Base-by-base conservation (phyloP, 306 rosid species). In the Calophaca sinica region DNA sequence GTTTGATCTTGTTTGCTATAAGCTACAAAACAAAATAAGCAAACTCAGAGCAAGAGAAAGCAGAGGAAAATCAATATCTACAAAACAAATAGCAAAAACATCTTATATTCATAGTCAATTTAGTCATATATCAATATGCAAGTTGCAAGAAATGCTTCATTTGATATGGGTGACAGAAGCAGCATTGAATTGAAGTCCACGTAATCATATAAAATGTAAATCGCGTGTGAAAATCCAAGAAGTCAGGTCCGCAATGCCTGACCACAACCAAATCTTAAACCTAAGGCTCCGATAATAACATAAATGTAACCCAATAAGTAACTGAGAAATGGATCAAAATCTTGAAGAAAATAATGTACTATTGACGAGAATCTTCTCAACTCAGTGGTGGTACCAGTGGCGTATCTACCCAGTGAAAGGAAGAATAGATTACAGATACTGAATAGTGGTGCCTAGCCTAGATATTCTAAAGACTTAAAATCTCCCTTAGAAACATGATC, bases 1-100 rank as follows among this genome's bases (percentile, higher is more conserved):
- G 96, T 72, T 94, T 94, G 81, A 94, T 92, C 89, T 94, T 94
- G 96, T 84, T 92, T 66, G 80, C 87, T 85, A 94, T 88, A 65
- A 87, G 88, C 98, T 94, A 73, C 85, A 81, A 80, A 80, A 83
- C 52, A 88, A 74, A 65, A 54, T 28, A 70, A 62, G 61, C 63
- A 68, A 75, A 80, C 50, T 80, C 68, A 75, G 80, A 73, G 63
- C 70, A 83, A 84, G 59, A 51, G 77, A 64, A 80, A 82, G 76
- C 63, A 32, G 33, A 59, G 49, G 32, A 67, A 70, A 85, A 66
- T 52, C 58, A 48, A 72, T 15, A 79, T 66, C 52, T n/a, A 14
- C 13, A 8, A 26, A 75, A 4, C 26, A 33, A 70, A 55, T 54
- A 45, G 66, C 32, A 45, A 33, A 26, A 46, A 54, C 28, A 51